Percentiles rank a stretch among this genome's conserved stretches.
Conservation (phyloP, 768 basidiomycete species). For the Lepiota venenata region DNA sequence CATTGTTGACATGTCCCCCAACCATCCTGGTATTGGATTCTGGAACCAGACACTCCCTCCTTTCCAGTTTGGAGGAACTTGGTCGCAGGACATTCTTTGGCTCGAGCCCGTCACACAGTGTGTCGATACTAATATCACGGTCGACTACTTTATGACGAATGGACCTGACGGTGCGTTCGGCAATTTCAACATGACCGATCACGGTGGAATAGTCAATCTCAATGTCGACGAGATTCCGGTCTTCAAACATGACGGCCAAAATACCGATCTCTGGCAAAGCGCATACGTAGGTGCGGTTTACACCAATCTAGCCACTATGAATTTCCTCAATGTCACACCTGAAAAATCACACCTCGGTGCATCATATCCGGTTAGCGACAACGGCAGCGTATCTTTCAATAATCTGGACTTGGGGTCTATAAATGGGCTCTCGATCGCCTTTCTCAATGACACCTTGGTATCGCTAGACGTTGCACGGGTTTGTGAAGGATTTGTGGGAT, state of each 20-base stretch:
- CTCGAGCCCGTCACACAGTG: neutral
- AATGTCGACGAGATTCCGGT: slow-evolving; percentile 7
- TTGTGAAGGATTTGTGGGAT: too few species aligned
- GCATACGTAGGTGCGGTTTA: slow-evolving; percentile 18
- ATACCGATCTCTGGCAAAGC: slow-evolving; percentile 14
- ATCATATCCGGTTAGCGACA: neutral
- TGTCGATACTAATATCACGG: neutral
- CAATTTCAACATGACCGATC: neutral
- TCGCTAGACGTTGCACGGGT: too few species aligned
- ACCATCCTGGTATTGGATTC: slow-evolving; percentile 1
- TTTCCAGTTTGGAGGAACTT: neutral
- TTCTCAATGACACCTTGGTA: too few species aligned
- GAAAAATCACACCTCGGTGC: slow-evolving; percentile 13
- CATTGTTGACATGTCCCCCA: neutral
- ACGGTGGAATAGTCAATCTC: neutral
- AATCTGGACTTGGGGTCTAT: too few species aligned
- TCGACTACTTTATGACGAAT: neutral
- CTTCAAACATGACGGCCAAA: slow-evolving; percentile 15
- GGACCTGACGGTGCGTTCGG: neutral
- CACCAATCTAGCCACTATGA: slow-evolving; percentile 15
- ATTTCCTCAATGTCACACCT: slow-evolving; percentile 14
- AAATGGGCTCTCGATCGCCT: too few species aligned
- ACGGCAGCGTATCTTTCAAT: too few species aligned
- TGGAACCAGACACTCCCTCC: neutral
- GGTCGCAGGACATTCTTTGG: slow-evolving; percentile 3